Conservation (phyloP, 2,329 filamentous ascomycete genomes). For the Zymoseptoria passerinii region DNA sequence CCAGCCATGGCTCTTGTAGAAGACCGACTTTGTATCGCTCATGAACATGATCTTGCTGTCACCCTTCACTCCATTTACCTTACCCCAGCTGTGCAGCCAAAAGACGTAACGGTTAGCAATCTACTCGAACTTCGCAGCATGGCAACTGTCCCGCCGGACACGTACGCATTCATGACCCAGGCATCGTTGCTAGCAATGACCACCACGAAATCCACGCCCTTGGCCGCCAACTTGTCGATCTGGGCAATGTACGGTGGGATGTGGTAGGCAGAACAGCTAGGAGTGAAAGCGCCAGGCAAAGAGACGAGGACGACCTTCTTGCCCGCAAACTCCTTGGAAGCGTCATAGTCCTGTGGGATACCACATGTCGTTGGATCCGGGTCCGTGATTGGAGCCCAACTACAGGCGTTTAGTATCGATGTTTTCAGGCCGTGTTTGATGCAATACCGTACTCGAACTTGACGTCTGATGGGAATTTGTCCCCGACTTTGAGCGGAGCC, state of each 20-base stretch:
- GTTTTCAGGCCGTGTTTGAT: neutral
- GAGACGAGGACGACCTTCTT: slow-evolving; percentile 66
- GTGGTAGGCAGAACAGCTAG: slow-evolving; percentile 72
- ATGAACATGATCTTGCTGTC: slow-evolving; percentile 71
- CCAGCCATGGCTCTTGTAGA: slow-evolving; percentile 75
- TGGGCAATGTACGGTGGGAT: slow-evolving; percentile 72
- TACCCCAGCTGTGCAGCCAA: slow-evolving; percentile 57
- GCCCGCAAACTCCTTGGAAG: slow-evolving; percentile 63
- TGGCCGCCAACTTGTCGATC: slow-evolving; percentile 60
- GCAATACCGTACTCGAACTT: slow-evolving; percentile 55
- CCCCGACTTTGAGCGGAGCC: slow-evolving; percentile 68
- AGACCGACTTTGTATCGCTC: slow-evolving; percentile 62
- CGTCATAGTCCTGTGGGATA: slow-evolving; percentile 67
- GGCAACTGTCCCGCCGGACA: neutral
- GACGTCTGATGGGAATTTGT: slow-evolving; percentile 72
- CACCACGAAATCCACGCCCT: slow-evolving; percentile 75
- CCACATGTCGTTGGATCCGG: slow-evolving; percentile 66
- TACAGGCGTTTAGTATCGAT: slow-evolving; percentile 25
- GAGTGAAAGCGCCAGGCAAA: slow-evolving; percentile 46
- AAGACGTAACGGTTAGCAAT: neutral
- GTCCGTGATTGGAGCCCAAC: slow-evolving; percentile 73
- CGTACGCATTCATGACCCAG: slow-evolving; percentile 67
- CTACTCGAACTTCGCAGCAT: neutral
- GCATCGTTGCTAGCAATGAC: slow-evolving; percentile 79
- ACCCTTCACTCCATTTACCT: slow-evolving; percentile 70